These are phyloP conservation scores for Nicotiana paniculata DNA, from an alignment of 257 asterid species.

Conservation along the genomic window DNA sequence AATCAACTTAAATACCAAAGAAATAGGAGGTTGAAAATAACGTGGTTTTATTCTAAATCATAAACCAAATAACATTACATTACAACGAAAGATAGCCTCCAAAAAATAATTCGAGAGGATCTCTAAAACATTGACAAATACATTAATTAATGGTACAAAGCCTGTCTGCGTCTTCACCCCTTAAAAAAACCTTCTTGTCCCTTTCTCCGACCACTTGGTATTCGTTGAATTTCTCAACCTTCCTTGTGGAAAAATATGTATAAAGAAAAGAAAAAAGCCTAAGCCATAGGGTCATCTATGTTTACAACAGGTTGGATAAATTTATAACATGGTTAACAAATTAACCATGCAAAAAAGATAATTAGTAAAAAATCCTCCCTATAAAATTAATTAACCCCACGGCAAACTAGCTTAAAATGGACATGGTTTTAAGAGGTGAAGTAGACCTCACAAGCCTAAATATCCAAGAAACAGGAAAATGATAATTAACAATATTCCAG, in stretches of 20 bases:
- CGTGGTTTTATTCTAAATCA: neutral
- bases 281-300: slow-evolving; percentile 21
- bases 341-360: slow-evolving; percentile 22
- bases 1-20: neutral
- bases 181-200: neutral
- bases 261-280: slow-evolving; percentile 10
- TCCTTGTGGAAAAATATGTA: slow-evolving; percentile 2
- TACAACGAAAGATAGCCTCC: slow-evolving; percentile 7
- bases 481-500: neutral
- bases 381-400: slow-evolving; percentile 21
- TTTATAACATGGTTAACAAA: slow-evolving; percentile 21
- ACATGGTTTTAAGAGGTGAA: slow-evolving; percentile 4
- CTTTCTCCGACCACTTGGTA: slow-evolving; percentile 10
- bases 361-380: slow-evolving; percentile 18
- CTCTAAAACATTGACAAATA: neutral
- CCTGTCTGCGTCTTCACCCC: neutral
- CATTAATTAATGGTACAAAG: neutral
- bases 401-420: slow-evolving; percentile 19
- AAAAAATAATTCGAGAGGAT: neutral
- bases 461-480: neutral
- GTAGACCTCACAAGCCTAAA: slow-evolving; percentile 2
- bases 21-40: neutral
- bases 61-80: neutral
- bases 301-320: slow-evolving; percentile 20
- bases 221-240: slow-evolving; percentile 6